Conservation (phyloP, 1,139 yeast genomes). For the Schizosaccharomyces versatilis region DNA sequence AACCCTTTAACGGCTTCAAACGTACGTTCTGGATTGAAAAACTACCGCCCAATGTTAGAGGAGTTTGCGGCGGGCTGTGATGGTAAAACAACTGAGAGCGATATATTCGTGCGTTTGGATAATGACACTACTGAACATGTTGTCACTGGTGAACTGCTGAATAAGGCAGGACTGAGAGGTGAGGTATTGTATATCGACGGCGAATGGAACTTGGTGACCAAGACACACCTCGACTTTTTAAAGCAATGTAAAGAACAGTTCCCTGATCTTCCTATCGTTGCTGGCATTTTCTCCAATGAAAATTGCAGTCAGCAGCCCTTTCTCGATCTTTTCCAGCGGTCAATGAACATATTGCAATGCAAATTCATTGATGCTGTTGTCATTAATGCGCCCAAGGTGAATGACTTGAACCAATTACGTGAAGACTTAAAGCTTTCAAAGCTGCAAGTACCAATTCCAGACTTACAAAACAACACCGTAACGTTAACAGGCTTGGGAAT, state of each 20-base stretch:
- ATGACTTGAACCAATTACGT: too few relatives aligned
- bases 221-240: conserved; percentile 45
- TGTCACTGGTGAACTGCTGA: conserved; percentile 5
- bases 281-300: conserved; percentile 25
- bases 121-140: conserved; percentile 11
- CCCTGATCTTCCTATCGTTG: conserved; percentile 15
- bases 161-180: background rate
- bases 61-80: conserved; percentile 16
- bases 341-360: conserved; percentile 74
- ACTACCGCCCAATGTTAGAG: background rate
- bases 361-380: conserved; percentile 15
- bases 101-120: conserved; percentile 1
- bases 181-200: conserved; percentile 46
- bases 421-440: too few relatives aligned
- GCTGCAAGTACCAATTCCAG: too few relatives aligned
- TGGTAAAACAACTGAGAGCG: conserved; percentile 4
- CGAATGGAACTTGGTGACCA: conserved; percentile 76
- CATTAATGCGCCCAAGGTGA: background rate
- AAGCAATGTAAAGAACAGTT: background rate
- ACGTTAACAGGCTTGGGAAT: too few relatives aligned
- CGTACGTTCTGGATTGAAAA: background rate
- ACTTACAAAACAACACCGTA: too few relatives aligned
- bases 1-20: background rate
- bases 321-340: conserved; percentile 70
- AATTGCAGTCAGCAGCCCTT: conserved; percentile 58